phyloP scores from a whole-genome alignment of 495 filamentous ascomycete genomes.

The Podospora tetraspora region DNA sequence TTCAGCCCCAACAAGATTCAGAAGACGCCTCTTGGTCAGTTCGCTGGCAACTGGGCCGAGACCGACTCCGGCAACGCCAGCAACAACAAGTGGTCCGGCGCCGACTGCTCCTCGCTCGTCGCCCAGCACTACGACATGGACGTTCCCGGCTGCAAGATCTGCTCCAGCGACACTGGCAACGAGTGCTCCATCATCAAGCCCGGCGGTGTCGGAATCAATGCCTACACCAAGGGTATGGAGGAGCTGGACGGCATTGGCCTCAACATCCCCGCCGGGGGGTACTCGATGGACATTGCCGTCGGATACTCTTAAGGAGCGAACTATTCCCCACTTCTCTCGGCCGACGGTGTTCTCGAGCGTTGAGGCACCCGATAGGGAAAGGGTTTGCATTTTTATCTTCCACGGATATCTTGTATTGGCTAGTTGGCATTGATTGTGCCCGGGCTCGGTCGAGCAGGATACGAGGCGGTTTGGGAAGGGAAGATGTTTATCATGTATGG shows the following conservation, averaged over 20 bases:
- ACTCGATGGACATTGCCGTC: conserved; percentile 21
- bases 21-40: conserved; percentile 24
- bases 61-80: conserved; percentile 30
- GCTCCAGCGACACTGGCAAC: conserved; percentile 15
- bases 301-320: conserved; percentile 17
- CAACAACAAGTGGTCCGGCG: conserved; percentile 37
- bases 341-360: conserved; percentile 18
- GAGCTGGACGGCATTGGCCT: conserved; percentile 32
- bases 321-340: conserved; percentile 12
- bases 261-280: conserved; percentile 24
- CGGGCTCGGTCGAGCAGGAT: not conserved
- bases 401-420: conserved; percentile 1
- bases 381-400: not conserved
- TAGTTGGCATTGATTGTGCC: conserved; percentile 3
- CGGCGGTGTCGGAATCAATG: conserved; percentile 32
- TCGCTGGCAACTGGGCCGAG: conserved; percentile 35
- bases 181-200: conserved; percentile 31
- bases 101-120: conserved; percentile 35
- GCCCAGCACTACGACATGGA: conserved; percentile 26
- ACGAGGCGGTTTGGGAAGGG: not conserved
- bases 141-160: conserved; percentile 34
- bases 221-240: conserved; percentile 35
- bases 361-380: conserved; percentile 18
- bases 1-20: conserved; percentile 23
- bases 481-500: conserved; percentile 2